Base-by-base conservation (phyloP, 352 stramenopile species). In the Plasmopara halstedii region DNA sequence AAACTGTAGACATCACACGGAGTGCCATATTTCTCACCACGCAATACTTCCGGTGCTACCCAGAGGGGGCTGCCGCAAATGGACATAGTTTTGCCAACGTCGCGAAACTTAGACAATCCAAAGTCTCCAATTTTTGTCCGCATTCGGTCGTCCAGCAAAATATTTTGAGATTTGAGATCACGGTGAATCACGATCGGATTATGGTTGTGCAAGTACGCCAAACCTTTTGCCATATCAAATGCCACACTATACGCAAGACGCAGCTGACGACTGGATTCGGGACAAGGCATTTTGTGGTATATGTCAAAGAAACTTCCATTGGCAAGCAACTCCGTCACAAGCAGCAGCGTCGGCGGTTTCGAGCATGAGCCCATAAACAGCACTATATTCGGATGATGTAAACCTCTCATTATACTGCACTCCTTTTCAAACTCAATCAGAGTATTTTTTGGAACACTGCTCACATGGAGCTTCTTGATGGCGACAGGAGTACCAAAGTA, bases 121-220 rank as follows among this genome's bases (percentile, higher is more conserved):
- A 91, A 93, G 59, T 89, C 77, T 6, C 64, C 76, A 46, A 90
- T 89, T 58, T 93, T 89, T 36, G 81, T 88, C 39, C 73, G 71
- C 77, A 90, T 88, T 42, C 85, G 78, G 46, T 88, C 79, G 42
- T 91, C 77, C 21, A 88, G 53, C 6, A 90, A 44, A 23, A 88
- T 88, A 50, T 88, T 88, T 43, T 86, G 74, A 9, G 72, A 88
- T 55, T 86, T 91, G 39, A 88, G 62, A 31, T 87, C 76, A 10
- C 95, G 85, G 77, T 99, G 96, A 61, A 99, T 98, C 61, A 99
- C 95, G 36, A 95, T 91, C 22, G 94, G 92, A 56, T 98, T 95
- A 67, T 97, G 92, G 36, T 89, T 94, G 76, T 99, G 96, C 40
- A 99, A 59, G 60, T 99, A 99, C 26, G 92, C 81, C 35, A 99